Percentiles rank a stretch among this genome's conserved stretches.
phyloP scores from a whole-genome alignment of 139 green algal genomes.

The Nannochloris sp. region DNA sequence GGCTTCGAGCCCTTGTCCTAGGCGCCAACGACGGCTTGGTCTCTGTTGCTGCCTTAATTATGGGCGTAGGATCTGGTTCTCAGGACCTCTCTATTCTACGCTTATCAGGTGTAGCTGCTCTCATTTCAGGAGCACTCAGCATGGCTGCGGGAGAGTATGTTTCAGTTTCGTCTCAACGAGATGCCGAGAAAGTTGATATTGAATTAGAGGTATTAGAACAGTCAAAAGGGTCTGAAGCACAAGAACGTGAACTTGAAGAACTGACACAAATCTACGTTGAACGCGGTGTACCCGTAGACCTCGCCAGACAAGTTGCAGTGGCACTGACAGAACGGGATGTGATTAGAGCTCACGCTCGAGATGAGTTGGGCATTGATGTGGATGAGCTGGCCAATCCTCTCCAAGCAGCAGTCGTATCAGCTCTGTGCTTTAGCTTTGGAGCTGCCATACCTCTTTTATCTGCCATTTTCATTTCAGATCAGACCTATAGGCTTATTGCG shows the following conservation, averaged over 20 bases:
- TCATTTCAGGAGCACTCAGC: conserved; percentile 56
- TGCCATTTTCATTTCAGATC: conserved; percentile 49
- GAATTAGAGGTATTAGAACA: conserved; percentile 68
- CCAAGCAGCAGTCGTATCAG: conserved; percentile 51
- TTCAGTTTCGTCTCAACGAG: conserved; percentile 47
- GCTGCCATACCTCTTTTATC: conserved; percentile 60
- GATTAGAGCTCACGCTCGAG: conserved; percentile 71
- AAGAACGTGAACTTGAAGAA: conserved; percentile 60
- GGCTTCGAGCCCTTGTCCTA: conserved; percentile 46
- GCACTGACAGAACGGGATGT: conserved; percentile 65
- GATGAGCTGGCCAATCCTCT: conserved; percentile 76
- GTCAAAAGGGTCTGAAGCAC: conserved; percentile 43
- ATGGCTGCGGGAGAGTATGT: conserved; percentile 71
- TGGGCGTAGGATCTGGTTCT: conserved; percentile 47
- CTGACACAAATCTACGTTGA: conserved; percentile 64
- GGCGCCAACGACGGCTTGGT: conserved; percentile 65
- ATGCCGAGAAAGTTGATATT: conserved; percentile 68
- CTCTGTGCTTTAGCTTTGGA: conserved; percentile 50
- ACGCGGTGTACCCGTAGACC: conserved; percentile 47
- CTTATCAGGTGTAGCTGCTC: conserved; percentile 53
- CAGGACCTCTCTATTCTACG: conserved; percentile 32
- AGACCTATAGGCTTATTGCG: conserved; percentile 25
- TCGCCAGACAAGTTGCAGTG: conserved; percentile 48
- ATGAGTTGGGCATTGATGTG: conserved; percentile 88
- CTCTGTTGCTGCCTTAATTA: conserved; percentile 51